Conservation (phyloP, 176 grass and related monocot genomes). For the Bothriochloa decipiens region DNA sequence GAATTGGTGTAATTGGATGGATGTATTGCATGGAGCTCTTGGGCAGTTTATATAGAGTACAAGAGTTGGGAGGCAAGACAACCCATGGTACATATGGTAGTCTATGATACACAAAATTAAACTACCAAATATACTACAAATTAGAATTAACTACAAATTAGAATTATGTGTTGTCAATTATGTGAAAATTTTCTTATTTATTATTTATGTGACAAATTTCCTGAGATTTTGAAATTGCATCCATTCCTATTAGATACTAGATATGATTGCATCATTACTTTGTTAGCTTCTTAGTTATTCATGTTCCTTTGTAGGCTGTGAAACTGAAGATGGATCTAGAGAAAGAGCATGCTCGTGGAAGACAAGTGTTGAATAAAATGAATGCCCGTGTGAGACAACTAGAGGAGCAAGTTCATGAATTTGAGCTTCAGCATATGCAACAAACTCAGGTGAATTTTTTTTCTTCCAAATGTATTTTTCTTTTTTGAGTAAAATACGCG, state of each 20-base stretch:
- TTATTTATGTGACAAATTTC: not conserved
- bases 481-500: not conserved
- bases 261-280: too few species aligned
- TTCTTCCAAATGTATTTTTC: not conserved
- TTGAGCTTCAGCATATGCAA: constrained; percentile 62
- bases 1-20: too few species aligned
- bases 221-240: too few species aligned
- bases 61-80: too few species aligned
- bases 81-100: too few species aligned
- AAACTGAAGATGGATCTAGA: constrained; percentile 74
- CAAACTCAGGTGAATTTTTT: constrained; percentile 36
- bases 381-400: constrained; percentile 55
- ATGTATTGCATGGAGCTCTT: too few species aligned
- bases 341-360: constrained; percentile 62
- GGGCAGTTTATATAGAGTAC: too few species aligned
- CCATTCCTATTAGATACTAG: too few species aligned
- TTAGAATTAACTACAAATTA: constrained; percentile 2
- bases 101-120: too few species aligned
- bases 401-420: constrained; percentile 76
- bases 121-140: not conserved
- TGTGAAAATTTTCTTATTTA: not conserved
- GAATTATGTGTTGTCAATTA: not conserved
- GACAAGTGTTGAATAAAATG: constrained; percentile 57
- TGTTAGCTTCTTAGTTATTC: constrained; percentile 5
- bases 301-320: constrained; percentile 55